phyloP scores from a whole-genome alignment of 768 basidiomycete genomes.

The Sarcodon sp. region DNA sequence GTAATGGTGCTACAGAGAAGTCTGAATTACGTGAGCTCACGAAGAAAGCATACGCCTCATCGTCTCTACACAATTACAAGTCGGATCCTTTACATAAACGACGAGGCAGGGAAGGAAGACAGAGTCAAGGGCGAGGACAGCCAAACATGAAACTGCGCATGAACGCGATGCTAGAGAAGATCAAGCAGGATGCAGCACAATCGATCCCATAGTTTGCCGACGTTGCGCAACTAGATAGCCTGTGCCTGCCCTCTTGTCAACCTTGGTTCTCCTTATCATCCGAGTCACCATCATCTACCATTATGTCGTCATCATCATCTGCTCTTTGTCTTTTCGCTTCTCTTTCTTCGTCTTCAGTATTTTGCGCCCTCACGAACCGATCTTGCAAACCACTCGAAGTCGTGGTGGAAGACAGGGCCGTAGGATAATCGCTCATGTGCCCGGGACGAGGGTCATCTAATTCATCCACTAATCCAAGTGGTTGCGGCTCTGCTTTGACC shows the following conservation, averaged over 20 bases:
- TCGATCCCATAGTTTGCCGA: not conserved
- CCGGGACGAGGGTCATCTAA: constrained; percentile 77
- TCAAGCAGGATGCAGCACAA: constrained; percentile 28
- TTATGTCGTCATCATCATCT: constrained; percentile 7
- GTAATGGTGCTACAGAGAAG: constrained; percentile 8
- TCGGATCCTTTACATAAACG: constrained; percentile 25
- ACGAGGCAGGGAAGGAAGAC: constrained; percentile 4
- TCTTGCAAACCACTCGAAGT: constrained; percentile 41
- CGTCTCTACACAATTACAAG: constrained; percentile 46
- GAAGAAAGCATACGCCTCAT: constrained; percentile 46
- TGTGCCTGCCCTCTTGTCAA: constrained; percentile 1
- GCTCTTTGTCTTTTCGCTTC: constrained; percentile 4
- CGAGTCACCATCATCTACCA: constrained; percentile 20
- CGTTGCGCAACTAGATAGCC: not conserved
- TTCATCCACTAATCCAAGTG: constrained; percentile 73
- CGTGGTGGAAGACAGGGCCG: constrained; percentile 54
- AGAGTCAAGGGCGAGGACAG: constrained; percentile 9
- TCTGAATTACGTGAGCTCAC: constrained; percentile 44
- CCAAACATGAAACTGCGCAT: constrained; percentile 83
- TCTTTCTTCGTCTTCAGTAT: constrained; percentile 17
- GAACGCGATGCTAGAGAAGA: constrained; percentile 77
- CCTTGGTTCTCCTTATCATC: constrained; percentile 46
- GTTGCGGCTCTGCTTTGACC: constrained; percentile 27
- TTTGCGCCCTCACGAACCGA: constrained; percentile 43
- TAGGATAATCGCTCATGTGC: constrained; percentile 74